Percentiles rank a stretch among this genome's conserved stretches.
These are phyloP conservation scores for Vicia sativa DNA, from an alignment of 306 rosid species.

Conservation along the genomic window DNA sequence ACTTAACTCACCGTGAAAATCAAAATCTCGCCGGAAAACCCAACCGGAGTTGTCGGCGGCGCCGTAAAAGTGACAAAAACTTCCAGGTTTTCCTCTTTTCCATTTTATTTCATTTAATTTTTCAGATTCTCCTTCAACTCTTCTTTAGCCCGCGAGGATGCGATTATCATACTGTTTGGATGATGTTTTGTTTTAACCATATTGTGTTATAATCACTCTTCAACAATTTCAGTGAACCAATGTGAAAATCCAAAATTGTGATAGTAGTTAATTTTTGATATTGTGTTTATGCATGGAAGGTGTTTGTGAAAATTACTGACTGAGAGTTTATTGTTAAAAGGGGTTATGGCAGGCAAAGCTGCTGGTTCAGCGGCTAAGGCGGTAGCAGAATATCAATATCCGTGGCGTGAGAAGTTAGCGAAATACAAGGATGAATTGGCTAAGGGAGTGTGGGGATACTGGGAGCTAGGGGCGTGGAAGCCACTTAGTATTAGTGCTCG, in stretches of 20 bases:
- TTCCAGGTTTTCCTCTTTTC: neutral
- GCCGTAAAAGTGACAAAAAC: neutral
- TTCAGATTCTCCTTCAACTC: neutral
- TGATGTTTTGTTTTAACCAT: neutral
- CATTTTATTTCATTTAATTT: neutral
- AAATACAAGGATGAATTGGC: constrained; percentile 70
- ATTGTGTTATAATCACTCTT: neutral
- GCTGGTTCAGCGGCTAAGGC: constrained; percentile 56
- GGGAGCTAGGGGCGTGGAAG: constrained; percentile 95
- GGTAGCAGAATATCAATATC: constrained; percentile 69
- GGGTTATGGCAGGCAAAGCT: constrained; percentile 73
- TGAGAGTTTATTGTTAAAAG: constrained; percentile 10
- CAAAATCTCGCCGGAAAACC: neutral
- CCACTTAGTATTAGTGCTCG: constrained; percentile 76
- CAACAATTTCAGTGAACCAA: neutral
- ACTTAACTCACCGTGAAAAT: neutral
- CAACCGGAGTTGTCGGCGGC: neutral
- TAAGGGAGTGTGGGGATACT: constrained; percentile 87
- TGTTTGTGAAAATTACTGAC: constrained; percentile 28
- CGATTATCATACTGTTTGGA: neutral
- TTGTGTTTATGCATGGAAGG: neutral
- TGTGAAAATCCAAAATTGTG: neutral
- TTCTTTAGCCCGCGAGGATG: neutral
- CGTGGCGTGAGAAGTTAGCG: constrained; percentile 72
- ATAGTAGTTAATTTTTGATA: neutral